Evolutionary conservation across 257 asterid genomes (phyloP).

Genomic region (Ajuga chamaepitys): DNA sequence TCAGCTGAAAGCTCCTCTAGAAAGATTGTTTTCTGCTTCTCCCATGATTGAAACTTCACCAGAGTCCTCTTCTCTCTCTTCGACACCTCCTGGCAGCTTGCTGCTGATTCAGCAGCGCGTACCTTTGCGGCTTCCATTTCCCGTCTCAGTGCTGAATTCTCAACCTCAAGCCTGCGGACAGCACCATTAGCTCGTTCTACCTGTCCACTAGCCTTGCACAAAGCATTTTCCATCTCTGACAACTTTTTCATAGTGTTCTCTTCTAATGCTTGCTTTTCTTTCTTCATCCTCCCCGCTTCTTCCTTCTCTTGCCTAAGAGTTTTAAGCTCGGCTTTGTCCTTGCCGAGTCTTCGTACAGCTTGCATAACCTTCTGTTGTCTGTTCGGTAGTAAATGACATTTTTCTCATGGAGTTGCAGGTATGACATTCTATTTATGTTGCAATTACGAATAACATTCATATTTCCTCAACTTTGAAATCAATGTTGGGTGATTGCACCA

Average conservation of each 20-base stretch:
- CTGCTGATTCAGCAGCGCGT: constrained; percentile 70
- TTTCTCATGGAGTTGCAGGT: too few species aligned
- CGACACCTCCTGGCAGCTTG: constrained; percentile 63
- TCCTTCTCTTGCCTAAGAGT: constrained; percentile 86
- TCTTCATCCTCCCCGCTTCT: constrained; percentile 83
- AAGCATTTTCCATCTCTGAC: constrained; percentile 80
- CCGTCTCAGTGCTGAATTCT: constrained; percentile 54
- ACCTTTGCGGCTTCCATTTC: constrained; percentile 81
- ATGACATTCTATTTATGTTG: too few species aligned
- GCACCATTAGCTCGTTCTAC: constrained; percentile 71
- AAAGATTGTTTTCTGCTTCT: constrained; percentile 65
- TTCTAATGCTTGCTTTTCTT: constrained; percentile 69
- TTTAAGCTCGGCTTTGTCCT: constrained; percentile 88
- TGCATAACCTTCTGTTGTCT: constrained; percentile 98
- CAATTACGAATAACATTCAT: too few species aligned
- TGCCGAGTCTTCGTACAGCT: constrained; percentile 82
- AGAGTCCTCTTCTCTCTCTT: constrained; percentile 75
- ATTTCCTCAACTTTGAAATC: too few species aligned
- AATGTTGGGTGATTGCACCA: too few species aligned
- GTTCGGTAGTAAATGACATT: too few species aligned
- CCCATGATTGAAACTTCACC: constrained; percentile 70
- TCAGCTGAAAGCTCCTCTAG: constrained; percentile 81
- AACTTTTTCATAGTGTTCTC: constrained; percentile 77
- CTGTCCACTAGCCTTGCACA: constrained; percentile 77
- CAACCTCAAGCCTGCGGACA: constrained; percentile 68